Conservation (phyloP, 345 rosid species). For the Populus simonii region DNA sequence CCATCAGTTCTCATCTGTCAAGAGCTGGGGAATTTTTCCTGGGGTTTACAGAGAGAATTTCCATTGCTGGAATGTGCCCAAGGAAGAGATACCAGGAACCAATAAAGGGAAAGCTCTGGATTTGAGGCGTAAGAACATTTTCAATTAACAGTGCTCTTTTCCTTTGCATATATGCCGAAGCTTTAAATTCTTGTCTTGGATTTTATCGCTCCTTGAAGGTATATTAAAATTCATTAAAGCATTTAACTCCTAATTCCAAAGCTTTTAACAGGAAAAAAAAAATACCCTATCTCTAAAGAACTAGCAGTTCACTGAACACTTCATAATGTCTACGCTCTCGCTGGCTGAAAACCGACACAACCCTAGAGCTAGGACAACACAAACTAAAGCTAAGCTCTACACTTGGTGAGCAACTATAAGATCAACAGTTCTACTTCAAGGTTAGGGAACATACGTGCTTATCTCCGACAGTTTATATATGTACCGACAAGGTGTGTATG, state of each 20-base stretch:
- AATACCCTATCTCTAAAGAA: neutral
- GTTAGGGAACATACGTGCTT: neutral
- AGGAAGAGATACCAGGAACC: too few relatives aligned
- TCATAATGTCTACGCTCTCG: neutral
- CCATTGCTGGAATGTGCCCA: too few relatives aligned
- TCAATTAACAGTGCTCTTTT: neutral
- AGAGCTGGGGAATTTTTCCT: too few relatives aligned
- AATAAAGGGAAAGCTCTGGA: too few relatives aligned
- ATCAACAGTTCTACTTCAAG: conserved; percentile 4
- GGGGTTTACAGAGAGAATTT: too few relatives aligned
- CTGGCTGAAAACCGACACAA: neutral
- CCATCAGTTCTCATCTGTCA: too few relatives aligned
- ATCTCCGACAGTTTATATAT: neutral
- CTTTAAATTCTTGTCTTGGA: neutral
- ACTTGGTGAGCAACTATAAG: neutral
- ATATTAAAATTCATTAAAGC: neutral
- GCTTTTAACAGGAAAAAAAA: neutral
- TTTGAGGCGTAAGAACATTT: neutral
- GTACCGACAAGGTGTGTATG: neutral
- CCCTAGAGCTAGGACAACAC: neutral
- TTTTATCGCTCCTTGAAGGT: too few relatives aligned
- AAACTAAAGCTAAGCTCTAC: neutral
- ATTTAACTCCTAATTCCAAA: neutral
- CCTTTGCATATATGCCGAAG: neutral
- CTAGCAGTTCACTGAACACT: neutral